Evolutionary conservation across 2,329 filamentous ascomycete genomes (phyloP), one percentile per base, ranked within the genome.

Genomic region (Fusarium nematophilum): DNA sequence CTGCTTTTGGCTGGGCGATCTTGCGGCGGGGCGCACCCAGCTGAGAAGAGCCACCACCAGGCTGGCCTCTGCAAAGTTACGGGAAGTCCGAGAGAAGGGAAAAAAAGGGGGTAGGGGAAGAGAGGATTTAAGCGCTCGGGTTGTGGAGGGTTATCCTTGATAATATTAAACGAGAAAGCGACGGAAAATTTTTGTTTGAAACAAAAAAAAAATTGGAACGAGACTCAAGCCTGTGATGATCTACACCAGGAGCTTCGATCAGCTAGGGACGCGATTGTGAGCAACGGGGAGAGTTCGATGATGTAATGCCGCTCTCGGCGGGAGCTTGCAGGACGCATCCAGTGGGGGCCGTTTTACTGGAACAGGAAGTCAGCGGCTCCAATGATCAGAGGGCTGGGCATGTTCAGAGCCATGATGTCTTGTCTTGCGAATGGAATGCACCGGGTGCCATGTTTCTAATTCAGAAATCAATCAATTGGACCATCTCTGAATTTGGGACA

Each of bases 281-380:
- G 48, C 26, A 59, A 36, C 23, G 38, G 14, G 13, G 25, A 25
- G 26, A 43, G 33, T 47, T 64, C 61, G 34, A 64, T 70, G 67
- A 70, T 67, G 67, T 69, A 70, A 70, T 70, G 54, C 50, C 61
- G 54, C 34, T 43, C 47, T 42, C 42, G 13, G 46, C 49, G 46
- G 45, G 26, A 56, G 45, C 53, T 44, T n/a, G n/a, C n/a, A n/a
- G n/a, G n/a, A 29, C 30, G 39, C 39, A 26, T 21, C 38, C 43
- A 34, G 52, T 42, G 57, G 57, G 56, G 57, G n/a, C 44, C 34
- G 26, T 30, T 60, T 56, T n/a, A 43, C 48, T 54, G 46, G 47
- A 34, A 49, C 7, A 44, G 31, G 30, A 29, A 54, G 59, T 54
- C 59, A 55, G 63, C 57, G 49, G 59, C 58, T 57, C 62, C 60